Percentiles rank a stretch among this genome's conserved stretches.
Evolutionary conservation across 495 filamentous ascomycete species (phyloP).

Genomic region (Penicillium roqueforti): DNA sequence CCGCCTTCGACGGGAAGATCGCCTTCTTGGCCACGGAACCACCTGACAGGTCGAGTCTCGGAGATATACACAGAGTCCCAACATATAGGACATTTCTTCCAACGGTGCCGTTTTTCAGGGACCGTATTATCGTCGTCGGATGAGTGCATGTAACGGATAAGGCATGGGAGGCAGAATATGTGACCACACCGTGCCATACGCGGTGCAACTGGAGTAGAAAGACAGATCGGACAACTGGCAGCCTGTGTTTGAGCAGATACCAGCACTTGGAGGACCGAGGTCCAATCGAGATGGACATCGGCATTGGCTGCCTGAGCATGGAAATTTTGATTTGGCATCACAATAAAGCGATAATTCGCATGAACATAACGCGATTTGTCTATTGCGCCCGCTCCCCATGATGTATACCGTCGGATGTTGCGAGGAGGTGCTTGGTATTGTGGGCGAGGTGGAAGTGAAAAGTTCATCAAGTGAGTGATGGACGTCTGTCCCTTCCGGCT

Average conservation of each 20-base stretch:
- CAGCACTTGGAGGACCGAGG: slow-evolving; percentile 82
- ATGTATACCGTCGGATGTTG: slow-evolving; percentile 60
- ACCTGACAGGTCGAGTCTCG: slow-evolving; percentile 85
- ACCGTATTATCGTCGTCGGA: slow-evolving; percentile 59
- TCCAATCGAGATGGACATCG: slow-evolving; percentile 89
- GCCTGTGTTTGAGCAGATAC: slow-evolving; percentile 85
- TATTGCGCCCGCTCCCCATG: slow-evolving; percentile 77
- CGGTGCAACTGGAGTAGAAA: slow-evolving; percentile 85
- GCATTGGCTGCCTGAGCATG: slow-evolving; percentile 75
- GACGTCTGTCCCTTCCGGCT: slow-evolving; percentile 90
- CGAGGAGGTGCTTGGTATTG: slow-evolving; percentile 57
- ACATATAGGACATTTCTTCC: slow-evolving; percentile 96
- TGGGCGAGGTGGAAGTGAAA: slow-evolving; percentile 74
- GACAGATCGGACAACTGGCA: slow-evolving; percentile 87
- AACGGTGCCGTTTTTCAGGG: slow-evolving; percentile 69
- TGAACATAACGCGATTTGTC: slow-evolving; percentile 96
- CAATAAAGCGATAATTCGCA: slow-evolving; percentile 96
- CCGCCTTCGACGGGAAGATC: slow-evolving; percentile 73
- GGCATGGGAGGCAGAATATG: slow-evolving; percentile 91
- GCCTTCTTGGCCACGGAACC: slow-evolving; percentile 86
- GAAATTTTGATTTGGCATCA: slow-evolving; percentile 77
- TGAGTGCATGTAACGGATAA: slow-evolving; percentile 94
- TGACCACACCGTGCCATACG: slow-evolving; percentile 98
- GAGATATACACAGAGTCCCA: slow-evolving; percentile 83
- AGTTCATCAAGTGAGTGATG: slow-evolving; percentile 95